Percentiles rank a stretch among this genome's conserved stretches.
These are phyloP conservation scores for Cryptococcus maquisensis DNA, from an alignment of 1,284 basidiomycete genomes.

Conservation along the genomic window DNA sequence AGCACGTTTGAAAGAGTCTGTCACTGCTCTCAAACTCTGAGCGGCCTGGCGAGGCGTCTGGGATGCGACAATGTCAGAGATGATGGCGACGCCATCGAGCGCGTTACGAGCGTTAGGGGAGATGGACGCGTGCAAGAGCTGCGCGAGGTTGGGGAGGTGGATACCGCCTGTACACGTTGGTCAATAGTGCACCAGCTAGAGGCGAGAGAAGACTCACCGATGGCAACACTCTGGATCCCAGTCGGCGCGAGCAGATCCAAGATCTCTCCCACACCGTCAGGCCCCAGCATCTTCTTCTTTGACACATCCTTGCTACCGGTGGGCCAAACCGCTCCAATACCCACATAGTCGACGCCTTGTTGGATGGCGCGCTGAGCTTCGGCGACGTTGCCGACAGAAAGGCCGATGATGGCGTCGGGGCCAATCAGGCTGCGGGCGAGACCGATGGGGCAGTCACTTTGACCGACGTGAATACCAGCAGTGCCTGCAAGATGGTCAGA, in stretches of 20 bases:
- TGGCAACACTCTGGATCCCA: constrained; percentile 67
- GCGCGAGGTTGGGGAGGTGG: constrained; percentile 66
- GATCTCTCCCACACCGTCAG: constrained; percentile 61
- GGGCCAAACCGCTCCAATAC: constrained; percentile 73
- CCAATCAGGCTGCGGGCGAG: constrained; percentile 70
- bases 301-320: constrained; percentile 68
- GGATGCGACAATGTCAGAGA: constrained; percentile 80
- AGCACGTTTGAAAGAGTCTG: constrained; percentile 42
- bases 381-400: constrained; percentile 68
- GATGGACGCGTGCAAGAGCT: constrained; percentile 67
- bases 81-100: constrained; percentile 81
- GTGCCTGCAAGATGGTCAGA: constrained; percentile 46
- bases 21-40: constrained; percentile 34
- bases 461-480: constrained; percentile 84
- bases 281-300: constrained; percentile 58
- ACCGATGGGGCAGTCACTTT: constrained; percentile 76
- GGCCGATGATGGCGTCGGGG: constrained; percentile 67
- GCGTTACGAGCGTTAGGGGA: constrained; percentile 55
- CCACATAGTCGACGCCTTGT: constrained; percentile 72
- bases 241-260: constrained; percentile 63
- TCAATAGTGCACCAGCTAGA: not conserved
- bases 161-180: constrained; percentile 62
- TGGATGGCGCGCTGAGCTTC: constrained; percentile 55
- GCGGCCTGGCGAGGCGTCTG: constrained; percentile 61
- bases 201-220: constrained; percentile 56